Base-by-base conservation (phyloP, 2,329 filamentous ascomycete genomes). In the Apiospora kogelbergensis region DNA sequence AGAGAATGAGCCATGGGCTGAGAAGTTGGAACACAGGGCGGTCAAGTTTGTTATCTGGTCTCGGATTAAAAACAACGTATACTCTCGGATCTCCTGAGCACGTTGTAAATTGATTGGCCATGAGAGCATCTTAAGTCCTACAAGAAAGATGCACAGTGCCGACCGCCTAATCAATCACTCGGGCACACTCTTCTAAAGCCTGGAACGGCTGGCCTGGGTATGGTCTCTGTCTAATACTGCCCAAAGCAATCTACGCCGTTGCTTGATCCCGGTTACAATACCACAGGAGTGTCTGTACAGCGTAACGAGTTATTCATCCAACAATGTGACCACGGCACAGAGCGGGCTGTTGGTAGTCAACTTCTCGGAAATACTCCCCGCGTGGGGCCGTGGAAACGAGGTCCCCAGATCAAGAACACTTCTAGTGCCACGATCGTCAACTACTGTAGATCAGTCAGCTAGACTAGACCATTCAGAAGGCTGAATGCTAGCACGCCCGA, bases 81-180 rank as follows among this genome's bases (percentile, higher is more conserved):
- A 37, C 20, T n/a, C 4, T 13, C 53, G 17, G 53, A 60, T 60
- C 53, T 37, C 5, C 33, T 15, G 41, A 45, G 63, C 63, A 65
- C 63, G 63, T 65, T 65, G 63, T 22, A 2, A 33, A 65, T 30
- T 30, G 63, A 65, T 65, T 65, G 63, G 63, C 24, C 15, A 45
- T 20, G 63, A 65, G 63, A n/a, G 30, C 26, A 65, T 65, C 63
- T 13, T 40, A 33, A 65, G 41, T 30, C 41, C 63, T 33, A 41
- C 24, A 17, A 65, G 7, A 60, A 22, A 33, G 41, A 65, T 45
- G 63, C 63, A 45, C 44, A 33, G 13, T 45, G 63, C 33, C 22
- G 63, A n/a, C 63, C 41, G 30, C 53, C 17, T 37, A 45, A 30
- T 45, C 24, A 45, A 33, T 6, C 17, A 15, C 15, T 22, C 13